A percentile compares a stretch with the other conserved stretches of the same genome.
Conservation (phyloP, 176 grass and related monocot species). For the Carex littledalei region DNA sequence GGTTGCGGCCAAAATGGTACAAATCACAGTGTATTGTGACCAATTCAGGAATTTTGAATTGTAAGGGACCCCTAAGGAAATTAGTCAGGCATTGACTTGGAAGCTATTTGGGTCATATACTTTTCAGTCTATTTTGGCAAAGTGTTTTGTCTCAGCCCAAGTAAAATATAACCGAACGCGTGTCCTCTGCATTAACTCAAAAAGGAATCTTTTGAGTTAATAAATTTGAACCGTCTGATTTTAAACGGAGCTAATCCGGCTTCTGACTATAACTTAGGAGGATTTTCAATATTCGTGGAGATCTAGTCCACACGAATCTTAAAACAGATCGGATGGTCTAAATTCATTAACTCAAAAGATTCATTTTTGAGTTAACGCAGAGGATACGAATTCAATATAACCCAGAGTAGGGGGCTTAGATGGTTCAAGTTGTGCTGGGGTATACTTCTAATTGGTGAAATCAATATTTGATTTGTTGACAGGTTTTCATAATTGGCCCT, state of each 20-base stretch:
- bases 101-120: background rate
- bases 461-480: background rate
- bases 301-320: no score
- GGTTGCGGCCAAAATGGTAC: background rate
- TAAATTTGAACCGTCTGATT: no score
- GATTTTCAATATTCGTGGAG: no score
- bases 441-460: conserved; percentile 11
- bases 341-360: no score
- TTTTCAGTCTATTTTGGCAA: background rate
- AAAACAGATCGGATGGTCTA: no score
- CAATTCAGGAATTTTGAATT: background rate
- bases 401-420: conserved; percentile 3
- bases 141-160: background rate
- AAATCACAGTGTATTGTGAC: background rate
- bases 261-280: no score
- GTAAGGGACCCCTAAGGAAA: background rate
- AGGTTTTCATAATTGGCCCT: conserved; percentile 97
- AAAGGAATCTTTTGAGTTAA: no score
- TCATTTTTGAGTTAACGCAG: no score
- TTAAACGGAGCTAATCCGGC: no score
- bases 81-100: background rate
- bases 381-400: no score
- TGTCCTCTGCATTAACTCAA: no score
- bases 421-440: background rate
- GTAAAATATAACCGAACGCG: background rate